phyloP scores from a whole-genome alignment of 495 filamentous ascomycete genomes.

The Penicillium chermesinum region DNA sequence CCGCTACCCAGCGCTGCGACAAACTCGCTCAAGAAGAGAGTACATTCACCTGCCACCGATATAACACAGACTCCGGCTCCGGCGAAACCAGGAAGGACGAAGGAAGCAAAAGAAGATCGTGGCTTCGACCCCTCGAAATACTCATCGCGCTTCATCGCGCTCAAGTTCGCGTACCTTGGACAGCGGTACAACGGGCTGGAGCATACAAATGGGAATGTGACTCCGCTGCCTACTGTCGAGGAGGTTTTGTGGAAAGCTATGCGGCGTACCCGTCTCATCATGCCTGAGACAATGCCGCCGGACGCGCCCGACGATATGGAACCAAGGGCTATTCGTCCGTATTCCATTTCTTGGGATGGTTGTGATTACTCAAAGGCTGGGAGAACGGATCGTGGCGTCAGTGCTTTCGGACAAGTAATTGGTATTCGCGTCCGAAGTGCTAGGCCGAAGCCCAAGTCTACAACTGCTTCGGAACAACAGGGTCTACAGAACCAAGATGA shows the following conservation, averaged over 20 bases:
- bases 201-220: slow-evolving; percentile 60
- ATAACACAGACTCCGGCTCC: slow-evolving; percentile 21
- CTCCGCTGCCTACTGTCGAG: slow-evolving; percentile 76
- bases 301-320: slow-evolving; percentile 25
- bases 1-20: slow-evolving; percentile 5
- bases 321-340: slow-evolving; percentile 28
- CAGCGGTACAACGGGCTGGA: slow-evolving; percentile 89
- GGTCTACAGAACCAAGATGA: slow-evolving; percentile 14
- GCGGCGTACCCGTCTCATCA: slow-evolving; percentile 71
- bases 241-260: slow-evolving; percentile 89
- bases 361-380: slow-evolving; percentile 93
- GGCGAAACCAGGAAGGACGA: slow-evolving; percentile 22
- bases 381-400: slow-evolving; percentile 86
- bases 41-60: slow-evolving; percentile 20
- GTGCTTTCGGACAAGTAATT: slow-evolving; percentile 95
- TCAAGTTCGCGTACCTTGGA: slow-evolving; percentile 93
- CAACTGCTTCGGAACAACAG: slow-evolving; percentile 11
- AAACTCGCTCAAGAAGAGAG: slow-evolving; percentile 17
- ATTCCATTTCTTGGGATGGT: slow-evolving; percentile 64
- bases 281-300: slow-evolving; percentile 48
- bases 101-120: slow-evolving; percentile 36
- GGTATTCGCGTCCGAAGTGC: slow-evolving; percentile 75
- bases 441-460: slow-evolving; percentile 43
- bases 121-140: slow-evolving; percentile 75
- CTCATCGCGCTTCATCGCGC: slow-evolving; percentile 73